A percentile compares a stretch with the other conserved stretches of the same genome.
Evolutionary conservation across 352 stramenopile genomes (phyloP).

Genomic region (Aphanomyces stellatus): DNA sequence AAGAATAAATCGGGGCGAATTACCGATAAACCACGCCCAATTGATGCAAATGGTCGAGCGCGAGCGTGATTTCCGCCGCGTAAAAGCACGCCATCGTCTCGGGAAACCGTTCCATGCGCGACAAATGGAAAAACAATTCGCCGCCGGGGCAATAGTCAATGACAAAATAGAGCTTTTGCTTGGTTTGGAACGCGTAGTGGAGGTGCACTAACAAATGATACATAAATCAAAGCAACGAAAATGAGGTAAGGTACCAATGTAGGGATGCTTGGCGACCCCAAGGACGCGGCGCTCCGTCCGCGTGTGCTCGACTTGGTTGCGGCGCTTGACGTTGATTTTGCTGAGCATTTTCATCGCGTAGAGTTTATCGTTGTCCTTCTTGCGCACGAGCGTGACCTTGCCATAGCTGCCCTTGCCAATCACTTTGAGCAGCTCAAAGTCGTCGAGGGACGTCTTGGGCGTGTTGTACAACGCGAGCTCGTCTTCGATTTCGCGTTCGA

Average conservation of each 20-base stretch:
- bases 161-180: conserved; percentile 88
- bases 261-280: conserved; percentile 82
- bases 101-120: conserved; percentile 83
- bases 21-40: conserved; percentile 82
- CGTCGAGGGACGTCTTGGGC: conserved; percentile 82
- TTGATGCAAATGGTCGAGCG: conserved; percentile 83
- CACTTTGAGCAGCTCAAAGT: conserved; percentile 90
- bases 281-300: conserved; percentile 78
- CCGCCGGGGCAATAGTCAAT: conserved; percentile 87
- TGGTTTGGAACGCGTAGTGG: conserved; percentile 87
- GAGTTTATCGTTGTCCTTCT: conserved; percentile 63
- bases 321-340: conserved; percentile 84
- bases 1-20: not conserved
- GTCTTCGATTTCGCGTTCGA: conserved; percentile 31
- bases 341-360: conserved; percentile 87
- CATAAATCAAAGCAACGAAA: not conserved
- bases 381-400: conserved; percentile 85
- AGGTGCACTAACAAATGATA: conserved; percentile 81
- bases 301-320: conserved; percentile 81
- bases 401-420: conserved; percentile 89
- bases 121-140: conserved; percentile 88
- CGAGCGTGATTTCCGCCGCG: conserved; percentile 84
- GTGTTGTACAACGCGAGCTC: conserved; percentile 62
- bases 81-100: conserved; percentile 86
- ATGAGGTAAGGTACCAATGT: conserved; percentile 44